These are phyloP conservation scores for Penicillium sp. DNA, from an alignment of 2,329 filamentous ascomycete species.

Conservation along the genomic window DNA sequence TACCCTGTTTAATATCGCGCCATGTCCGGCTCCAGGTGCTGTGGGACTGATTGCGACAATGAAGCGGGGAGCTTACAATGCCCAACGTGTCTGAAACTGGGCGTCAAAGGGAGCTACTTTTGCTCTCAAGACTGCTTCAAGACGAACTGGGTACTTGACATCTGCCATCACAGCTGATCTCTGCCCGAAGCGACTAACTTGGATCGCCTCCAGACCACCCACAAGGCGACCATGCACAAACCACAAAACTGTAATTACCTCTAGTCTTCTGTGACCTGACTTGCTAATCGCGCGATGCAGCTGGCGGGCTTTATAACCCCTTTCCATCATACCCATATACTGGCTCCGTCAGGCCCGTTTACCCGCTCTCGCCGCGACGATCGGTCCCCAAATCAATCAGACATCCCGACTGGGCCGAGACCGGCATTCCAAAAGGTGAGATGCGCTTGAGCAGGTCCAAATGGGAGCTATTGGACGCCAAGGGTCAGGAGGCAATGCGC, in stretches of 20 bases:
- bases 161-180: constrained; percentile 5
- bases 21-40: neutral
- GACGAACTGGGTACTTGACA: constrained; percentile 79
- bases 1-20: no score
- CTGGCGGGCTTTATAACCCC: constrained; percentile 80
- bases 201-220: constrained; percentile 57
- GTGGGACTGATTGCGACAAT: constrained; percentile 3
- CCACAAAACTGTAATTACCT: constrained; percentile 64
- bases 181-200: constrained; percentile 19
- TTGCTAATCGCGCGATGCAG: constrained; percentile 51
- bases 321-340: constrained; percentile 83
- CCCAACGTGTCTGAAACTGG: constrained; percentile 86
- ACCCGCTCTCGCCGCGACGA: constrained; percentile 73
- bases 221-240: constrained; percentile 65
- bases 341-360: constrained; percentile 78
- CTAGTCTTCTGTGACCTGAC: no score
- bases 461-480: constrained; percentile 75
- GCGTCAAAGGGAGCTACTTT: constrained; percentile 69
- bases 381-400: constrained; percentile 75
- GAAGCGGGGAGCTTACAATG: constrained; percentile 67
- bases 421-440: constrained; percentile 69
- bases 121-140: constrained; percentile 97
- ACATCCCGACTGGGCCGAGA: constrained; percentile 79
- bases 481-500: constrained; percentile 81
- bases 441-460: constrained; percentile 70